Conservation (phyloP, 1,139 yeast species). For the Nakaseomyces sp. region DNA sequence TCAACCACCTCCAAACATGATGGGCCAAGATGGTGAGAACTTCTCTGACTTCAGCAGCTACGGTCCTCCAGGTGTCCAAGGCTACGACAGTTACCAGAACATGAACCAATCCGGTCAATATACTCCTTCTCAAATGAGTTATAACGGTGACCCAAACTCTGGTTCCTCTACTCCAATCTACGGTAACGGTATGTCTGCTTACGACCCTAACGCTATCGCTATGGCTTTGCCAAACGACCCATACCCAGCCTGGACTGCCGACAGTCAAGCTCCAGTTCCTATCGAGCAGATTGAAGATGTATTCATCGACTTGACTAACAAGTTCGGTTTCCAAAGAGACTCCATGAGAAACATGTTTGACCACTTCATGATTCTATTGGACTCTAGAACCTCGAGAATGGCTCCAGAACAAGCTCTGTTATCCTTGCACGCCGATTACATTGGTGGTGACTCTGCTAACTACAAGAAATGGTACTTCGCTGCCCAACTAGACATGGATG, state of each 20-base stretch:
- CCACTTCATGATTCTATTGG: slow-evolving; percentile 86
- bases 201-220: slow-evolving; percentile 59
- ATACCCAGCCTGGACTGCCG: slow-evolving; percentile 95
- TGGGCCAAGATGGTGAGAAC: slow-evolving; percentile 59
- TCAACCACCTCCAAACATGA: slow-evolving; percentile 36
- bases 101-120: slow-evolving; percentile 51
- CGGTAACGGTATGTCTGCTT: slow-evolving; percentile 38
- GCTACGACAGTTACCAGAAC: slow-evolving; percentile 40
- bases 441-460: slow-evolving; percentile 89
- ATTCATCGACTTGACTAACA: slow-evolving; percentile 79
- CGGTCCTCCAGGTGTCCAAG: slow-evolving; percentile 54
- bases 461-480: slow-evolving; percentile 96
- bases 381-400: slow-evolving; percentile 94
- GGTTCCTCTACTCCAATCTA: slow-evolving; percentile 84
- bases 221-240: slow-evolving; percentile 57
- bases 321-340: slow-evolving; percentile 96
- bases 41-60: slow-evolving; percentile 73
- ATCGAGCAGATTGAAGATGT: slow-evolving; percentile 88
- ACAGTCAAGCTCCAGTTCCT: slow-evolving; percentile 73
- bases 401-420: slow-evolving; percentile 91
- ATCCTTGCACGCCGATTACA: slow-evolving; percentile 91
- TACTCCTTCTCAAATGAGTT: slow-evolving; percentile 76
- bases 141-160: slow-evolving; percentile 65
- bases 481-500: slow-evolving; percentile 80
- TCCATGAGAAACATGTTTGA: slow-evolving; percentile 97